Conservation (phyloP, 2,329 filamentous ascomycete species). For the Ophiognomonia clavigignenti-juglandacearum region DNA sequence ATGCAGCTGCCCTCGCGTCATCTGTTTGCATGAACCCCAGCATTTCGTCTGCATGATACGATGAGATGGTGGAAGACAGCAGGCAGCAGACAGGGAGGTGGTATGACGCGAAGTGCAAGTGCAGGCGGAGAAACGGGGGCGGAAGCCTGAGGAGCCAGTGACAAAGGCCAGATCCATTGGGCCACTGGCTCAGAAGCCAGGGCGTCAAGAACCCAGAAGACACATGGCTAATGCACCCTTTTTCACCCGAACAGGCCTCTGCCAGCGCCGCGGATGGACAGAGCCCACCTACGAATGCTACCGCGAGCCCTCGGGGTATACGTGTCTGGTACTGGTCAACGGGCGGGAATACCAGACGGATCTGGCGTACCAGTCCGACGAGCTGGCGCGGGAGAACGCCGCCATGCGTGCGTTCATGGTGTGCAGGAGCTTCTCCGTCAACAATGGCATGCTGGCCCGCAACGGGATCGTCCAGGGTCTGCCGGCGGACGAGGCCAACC, state of each 20-base stretch:
- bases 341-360: conserved; percentile 95
- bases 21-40: conserved; percentile 12
- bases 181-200: conserved; percentile 14
- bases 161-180: conserved; percentile 10
- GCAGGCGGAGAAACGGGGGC: conserved; percentile 3
- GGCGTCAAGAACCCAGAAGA: conserved; percentile 10
- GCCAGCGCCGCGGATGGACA: conserved; percentile 88
- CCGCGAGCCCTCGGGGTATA: conserved; percentile 69
- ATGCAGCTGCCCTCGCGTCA: conserved; percentile 28
- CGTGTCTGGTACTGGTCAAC: conserved; percentile 90
- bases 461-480: conserved; percentile 66
- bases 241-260: conserved; percentile 64
- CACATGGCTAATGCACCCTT: conserved; percentile 12
- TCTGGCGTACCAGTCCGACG: conserved; percentile 74
- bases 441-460: conserved; percentile 80
- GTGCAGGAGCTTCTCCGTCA: conserved; percentile 94
- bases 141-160: not conserved
- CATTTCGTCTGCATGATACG: conserved; percentile 9
- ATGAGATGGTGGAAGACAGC: not conserved
- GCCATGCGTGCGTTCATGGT: conserved; percentile 97
- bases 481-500: conserved; percentile 47
- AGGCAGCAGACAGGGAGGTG: not conserved
- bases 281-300: conserved; percentile 86
- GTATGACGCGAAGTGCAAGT: conserved; percentile 5
- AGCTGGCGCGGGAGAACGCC: conserved; percentile 84